Evolutionary conservation across 495 filamentous ascomycete genomes (phyloP).

Genomic region (Copromyces sp.): DNA sequence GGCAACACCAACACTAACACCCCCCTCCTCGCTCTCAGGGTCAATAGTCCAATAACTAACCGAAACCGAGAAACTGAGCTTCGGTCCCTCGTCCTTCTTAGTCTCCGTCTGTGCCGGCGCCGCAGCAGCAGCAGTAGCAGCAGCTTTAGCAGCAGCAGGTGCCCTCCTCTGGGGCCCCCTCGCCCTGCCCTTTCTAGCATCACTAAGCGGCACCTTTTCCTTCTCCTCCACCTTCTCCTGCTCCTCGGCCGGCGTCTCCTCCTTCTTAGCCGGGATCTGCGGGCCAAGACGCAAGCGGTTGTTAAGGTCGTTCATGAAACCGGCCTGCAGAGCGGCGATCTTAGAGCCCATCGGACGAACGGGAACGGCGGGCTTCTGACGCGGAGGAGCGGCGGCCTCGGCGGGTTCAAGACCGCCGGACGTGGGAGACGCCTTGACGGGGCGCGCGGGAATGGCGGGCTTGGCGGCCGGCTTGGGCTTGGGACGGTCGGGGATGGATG

Average conservation of each 20-base stretch:
- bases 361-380: constrained; percentile 70
- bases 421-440: constrained; percentile 42
- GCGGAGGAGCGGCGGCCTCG: constrained; percentile 36
- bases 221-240: constrained; percentile 46
- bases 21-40: constrained; percentile 34
- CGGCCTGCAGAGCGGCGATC: constrained; percentile 81
- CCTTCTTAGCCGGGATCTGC: constrained; percentile 54
- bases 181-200: constrained; percentile 83
- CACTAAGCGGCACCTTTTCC: constrained; percentile 68
- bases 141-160: constrained; percentile 39
- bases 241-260: constrained; percentile 48
- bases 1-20: constrained; percentile 24
- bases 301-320: constrained; percentile 85
- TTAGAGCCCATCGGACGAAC: constrained; percentile 70
- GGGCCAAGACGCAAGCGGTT: constrained; percentile 75
- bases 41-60: constrained; percentile 41
- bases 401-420: constrained; percentile 25
- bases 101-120: constrained; percentile 12
- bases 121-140: constrained; percentile 16
- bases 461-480: constrained; percentile 51
- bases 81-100: constrained; percentile 15
- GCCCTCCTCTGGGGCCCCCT: constrained; percentile 74
- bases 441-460: constrained; percentile 66
- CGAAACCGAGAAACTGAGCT: constrained; percentile 28
- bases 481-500: constrained; percentile 29